These are phyloP conservation scores for Carallia pectinifolia DNA, from an alignment of 345 rosid species.

Conservation along the genomic window DNA sequence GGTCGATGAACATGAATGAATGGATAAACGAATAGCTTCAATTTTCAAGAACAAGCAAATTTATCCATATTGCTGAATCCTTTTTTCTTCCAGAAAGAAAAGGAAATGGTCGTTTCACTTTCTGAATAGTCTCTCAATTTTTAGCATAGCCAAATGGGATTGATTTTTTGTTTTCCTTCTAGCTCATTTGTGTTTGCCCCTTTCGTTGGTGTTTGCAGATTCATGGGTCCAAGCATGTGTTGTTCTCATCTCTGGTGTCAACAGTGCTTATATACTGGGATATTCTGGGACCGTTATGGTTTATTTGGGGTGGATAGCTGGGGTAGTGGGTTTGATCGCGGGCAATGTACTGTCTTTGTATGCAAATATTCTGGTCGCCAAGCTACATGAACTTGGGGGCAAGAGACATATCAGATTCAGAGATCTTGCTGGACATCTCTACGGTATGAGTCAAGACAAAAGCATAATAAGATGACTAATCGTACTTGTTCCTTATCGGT, in stretches of 20 bases:
- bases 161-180: background rate
- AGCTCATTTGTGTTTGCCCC: background rate
- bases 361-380: slow-evolving; percentile 77
- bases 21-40: too few relatives aligned
- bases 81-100: too few relatives aligned
- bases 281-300: slow-evolving; percentile 89
- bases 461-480: background rate
- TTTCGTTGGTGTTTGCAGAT: slow-evolving; percentile 44
- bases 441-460: slow-evolving; percentile 41
- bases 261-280: slow-evolving; percentile 91
- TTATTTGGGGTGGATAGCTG: slow-evolving; percentile 84
- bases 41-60: too few relatives aligned
- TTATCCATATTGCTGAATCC: too few relatives aligned
- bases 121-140: too few relatives aligned
- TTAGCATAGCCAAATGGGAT: too few relatives aligned
- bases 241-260: slow-evolving; percentile 76
- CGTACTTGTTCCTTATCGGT: background rate
- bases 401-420: slow-evolving; percentile 91
- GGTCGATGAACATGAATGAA: too few relatives aligned
- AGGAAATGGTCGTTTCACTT: too few relatives aligned
- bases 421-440: slow-evolving; percentile 81
- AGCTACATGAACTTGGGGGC: slow-evolving; percentile 86
- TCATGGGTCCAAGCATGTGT: slow-evolving; percentile 92
- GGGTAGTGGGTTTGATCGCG: slow-evolving; percentile 59
- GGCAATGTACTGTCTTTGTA: slow-evolving; percentile 73